Percentiles rank a stretch among this genome's conserved stretches.
Evolutionary conservation across 441 rosid species (phyloP).

Genomic region (Eruca vesicaria): DNA sequence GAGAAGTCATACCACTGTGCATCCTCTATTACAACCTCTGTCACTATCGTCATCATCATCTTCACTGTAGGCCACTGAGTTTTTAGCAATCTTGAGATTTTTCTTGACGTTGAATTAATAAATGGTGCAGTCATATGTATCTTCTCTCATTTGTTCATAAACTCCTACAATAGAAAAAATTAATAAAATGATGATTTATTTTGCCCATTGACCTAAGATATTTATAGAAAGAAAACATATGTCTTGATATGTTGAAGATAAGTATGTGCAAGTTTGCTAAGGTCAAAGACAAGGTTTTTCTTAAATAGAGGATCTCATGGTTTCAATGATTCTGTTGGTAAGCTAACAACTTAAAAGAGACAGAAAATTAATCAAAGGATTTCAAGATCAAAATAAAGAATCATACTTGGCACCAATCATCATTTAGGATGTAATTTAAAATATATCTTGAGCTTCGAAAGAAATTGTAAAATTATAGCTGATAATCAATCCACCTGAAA

Average conservation of each 20-base stretch:
- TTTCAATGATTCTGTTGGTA: conserved; percentile 78
- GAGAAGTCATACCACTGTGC: conserved; percentile 34
- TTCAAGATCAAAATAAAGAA: too few species aligned
- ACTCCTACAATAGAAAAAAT: too few species aligned
- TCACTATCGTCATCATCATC: conserved; percentile 35
- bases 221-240: conserved; percentile 19
- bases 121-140: conserved; percentile 69
- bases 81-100: conserved; percentile 28
- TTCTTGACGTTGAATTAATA: conserved; percentile 80
- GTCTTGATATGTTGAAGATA: conserved; percentile 71
- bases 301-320: conserved; percentile 71
- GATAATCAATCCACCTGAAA: too few species aligned
- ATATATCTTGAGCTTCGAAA: too few species aligned
- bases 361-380: too few species aligned
- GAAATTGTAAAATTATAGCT: too few species aligned
- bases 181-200: too few species aligned
- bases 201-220: background rate
- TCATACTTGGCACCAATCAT: too few species aligned
- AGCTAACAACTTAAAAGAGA: conserved; percentile 6
- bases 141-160: conserved; percentile 80
- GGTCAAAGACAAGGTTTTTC: conserved; percentile 73
- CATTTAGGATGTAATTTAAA: too few species aligned
- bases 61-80: conserved; percentile 27
- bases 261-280: conserved; percentile 45
- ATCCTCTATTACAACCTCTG: conserved; percentile 50